Evolutionary conservation across 768 basidiomycete genomes (phyloP), one percentile per base, ranked within the genome.

Genomic region (Rubroboletus satanas): DNA sequence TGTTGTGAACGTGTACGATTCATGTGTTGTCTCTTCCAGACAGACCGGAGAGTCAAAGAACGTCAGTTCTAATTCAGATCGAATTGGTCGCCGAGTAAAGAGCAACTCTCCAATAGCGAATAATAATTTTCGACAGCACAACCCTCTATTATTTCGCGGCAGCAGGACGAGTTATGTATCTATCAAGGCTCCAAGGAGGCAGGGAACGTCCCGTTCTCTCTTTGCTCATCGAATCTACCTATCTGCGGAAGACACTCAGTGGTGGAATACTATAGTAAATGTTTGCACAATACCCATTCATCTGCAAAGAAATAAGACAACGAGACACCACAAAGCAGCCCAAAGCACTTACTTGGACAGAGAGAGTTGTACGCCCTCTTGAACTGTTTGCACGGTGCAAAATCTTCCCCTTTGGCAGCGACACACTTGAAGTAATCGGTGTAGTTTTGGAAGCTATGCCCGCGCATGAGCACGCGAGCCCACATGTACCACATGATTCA

Each of bases 391-490:
- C 97, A 98, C 2, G 97, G 94, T n/a, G 87, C 85, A 71, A 86
- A 98, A 56, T 98, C 97, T 63, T 99, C 97, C 62, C 97, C 97
- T 77, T 97, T 98, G 64, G 95, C 95, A 64, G 89, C 74, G 64
- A 98, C 76, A 74, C 97, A 99, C 74, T 96, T 96, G 85, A 95
- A 93, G 81, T 97, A 98, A 75, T 99, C 97, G 57, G 90, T 88
- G 73, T 95, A 98, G 79, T 96, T 94, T 77, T 96, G 93, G 83
- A 84, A 90, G 76, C 89, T 91, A 62, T 41, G 29, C n/a, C 15
- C 21, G 9, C 5, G 18, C 45, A 15, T 61, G 35, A 66, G 44
- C 12, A 50, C 17, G 18, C 12, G 35, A 8, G 38, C 4, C 37
- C 9, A 35, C 11, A 44, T 29, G 10, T 11, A 39, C 9, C 7